Conservation (phyloP, 805 yeast species). For the Candida koratica region DNA sequence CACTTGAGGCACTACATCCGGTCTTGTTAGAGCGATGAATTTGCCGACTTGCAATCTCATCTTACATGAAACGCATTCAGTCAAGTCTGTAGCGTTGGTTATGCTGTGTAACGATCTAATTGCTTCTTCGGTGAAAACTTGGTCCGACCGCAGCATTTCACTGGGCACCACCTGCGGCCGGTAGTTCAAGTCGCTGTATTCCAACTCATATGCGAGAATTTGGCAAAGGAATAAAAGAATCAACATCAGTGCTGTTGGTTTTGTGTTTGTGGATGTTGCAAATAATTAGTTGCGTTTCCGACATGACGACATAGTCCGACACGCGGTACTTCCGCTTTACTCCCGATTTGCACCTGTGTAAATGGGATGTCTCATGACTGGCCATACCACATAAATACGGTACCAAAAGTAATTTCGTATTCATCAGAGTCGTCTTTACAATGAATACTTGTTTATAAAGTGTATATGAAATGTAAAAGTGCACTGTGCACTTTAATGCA, state of each 20-base stretch:
- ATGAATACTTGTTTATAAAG: too few relatives aligned
- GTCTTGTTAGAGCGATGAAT: conserved; percentile 32
- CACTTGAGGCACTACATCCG: conserved; percentile 39
- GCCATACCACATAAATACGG: too few relatives aligned
- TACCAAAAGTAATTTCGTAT: too few relatives aligned
- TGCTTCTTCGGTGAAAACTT: conserved; percentile 12
- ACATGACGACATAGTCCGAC: not conserved
- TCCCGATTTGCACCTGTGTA: too few relatives aligned
- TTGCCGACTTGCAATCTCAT: conserved; percentile 21
- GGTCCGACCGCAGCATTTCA: conserved; percentile 3
- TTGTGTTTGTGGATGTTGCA: conserved; percentile 2
- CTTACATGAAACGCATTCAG: conserved; percentile 53
- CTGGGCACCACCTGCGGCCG: not conserved
- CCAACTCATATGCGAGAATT: not conserved
- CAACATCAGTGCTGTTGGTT: not conserved
- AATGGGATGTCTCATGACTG: too few relatives aligned
- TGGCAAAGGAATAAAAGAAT: not conserved
- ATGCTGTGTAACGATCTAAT: conserved; percentile 24
- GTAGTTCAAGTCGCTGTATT: not conserved
- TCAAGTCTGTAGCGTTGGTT: conserved; percentile 32
- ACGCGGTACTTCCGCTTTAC: too few relatives aligned
- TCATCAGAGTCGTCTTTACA: too few relatives aligned
- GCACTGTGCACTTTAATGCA: too few relatives aligned
- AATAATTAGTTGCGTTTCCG: not conserved
- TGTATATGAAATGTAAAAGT: too few relatives aligned